phyloP scores from a whole-genome alignment of 106 monocot species.

The Acanthochlamys bracteata region DNA sequence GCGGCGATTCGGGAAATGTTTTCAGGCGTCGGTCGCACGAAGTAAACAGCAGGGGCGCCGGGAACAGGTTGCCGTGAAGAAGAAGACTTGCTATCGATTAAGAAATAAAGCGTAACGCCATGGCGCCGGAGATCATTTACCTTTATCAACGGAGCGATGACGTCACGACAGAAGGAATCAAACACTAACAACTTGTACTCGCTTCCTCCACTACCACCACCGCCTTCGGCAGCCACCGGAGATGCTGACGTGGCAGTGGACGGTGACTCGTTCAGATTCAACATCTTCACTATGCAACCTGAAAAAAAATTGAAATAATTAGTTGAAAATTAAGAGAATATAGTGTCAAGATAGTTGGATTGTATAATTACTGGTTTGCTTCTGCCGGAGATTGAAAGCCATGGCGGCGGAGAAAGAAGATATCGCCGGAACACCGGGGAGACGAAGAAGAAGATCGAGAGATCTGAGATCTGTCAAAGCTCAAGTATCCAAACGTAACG shows the following conservation, averaged over 20 bases:
- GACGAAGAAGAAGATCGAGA: too few relatives aligned
- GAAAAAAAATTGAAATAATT: neutral
- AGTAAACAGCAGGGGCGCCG: conserved; percentile 87
- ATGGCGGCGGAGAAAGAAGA: conserved; percentile 20
- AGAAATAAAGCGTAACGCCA: conserved; percentile 77
- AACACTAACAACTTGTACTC: conserved; percentile 88
- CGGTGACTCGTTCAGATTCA: conserved; percentile 65
- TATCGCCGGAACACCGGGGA: too few relatives aligned
- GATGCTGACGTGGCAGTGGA: conserved; percentile 12
- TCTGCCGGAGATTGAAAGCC: conserved; percentile 90
- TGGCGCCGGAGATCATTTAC: conserved; percentile 85
- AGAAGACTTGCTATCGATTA: conserved; percentile 46
- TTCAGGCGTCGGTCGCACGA: conserved; percentile 49
- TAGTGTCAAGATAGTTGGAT: neutral
- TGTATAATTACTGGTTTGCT: conserved; percentile 57
- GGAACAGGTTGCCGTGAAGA: conserved; percentile 52
- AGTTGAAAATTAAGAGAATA: neutral
- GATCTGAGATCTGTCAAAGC: too few relatives aligned
- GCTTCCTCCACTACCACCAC: neutral
- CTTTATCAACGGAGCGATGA: conserved; percentile 83
- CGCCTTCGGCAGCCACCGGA: neutral
- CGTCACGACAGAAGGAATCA: conserved; percentile 63
- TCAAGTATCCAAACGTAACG: too few relatives aligned
- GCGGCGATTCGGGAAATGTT: conserved; percentile 52
- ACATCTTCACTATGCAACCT: conserved; percentile 62